phyloP scores from a whole-genome alignment of 1,139 yeast species.

The Blastobotrys malaysiensis region DNA sequence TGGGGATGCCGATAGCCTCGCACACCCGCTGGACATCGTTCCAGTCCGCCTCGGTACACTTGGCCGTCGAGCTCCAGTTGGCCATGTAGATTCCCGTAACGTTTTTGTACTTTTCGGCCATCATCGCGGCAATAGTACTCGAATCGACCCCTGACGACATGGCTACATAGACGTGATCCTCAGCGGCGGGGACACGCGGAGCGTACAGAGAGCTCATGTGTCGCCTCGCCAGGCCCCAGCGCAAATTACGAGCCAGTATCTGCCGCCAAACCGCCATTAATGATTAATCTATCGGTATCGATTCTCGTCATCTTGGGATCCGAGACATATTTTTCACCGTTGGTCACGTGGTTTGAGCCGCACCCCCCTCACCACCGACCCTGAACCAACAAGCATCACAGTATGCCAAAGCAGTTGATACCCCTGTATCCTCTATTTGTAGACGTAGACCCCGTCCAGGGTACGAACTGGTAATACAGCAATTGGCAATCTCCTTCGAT shows the following conservation, averaged over 20 bases:
- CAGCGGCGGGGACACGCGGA: neutral
- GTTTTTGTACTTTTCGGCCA: slow-evolving; percentile 43
- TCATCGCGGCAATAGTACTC: slow-evolving; percentile 77
- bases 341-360: neutral
- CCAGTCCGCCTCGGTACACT: slow-evolving; percentile 87
- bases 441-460: too few relatives aligned
- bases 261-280: neutral
- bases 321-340: too few relatives aligned
- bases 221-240: neutral
- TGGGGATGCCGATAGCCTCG: slow-evolving; percentile 53
- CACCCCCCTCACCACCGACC: too few relatives aligned
- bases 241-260: neutral
- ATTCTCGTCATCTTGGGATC: neutral
- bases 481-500: too few relatives aligned
- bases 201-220: neutral
- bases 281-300: neutral
- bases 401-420: too few relatives aligned
- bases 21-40: slow-evolving; percentile 70
- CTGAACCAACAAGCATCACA: too few relatives aligned
- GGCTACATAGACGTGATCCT: slow-evolving; percentile 59
- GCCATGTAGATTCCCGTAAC: slow-evolving; percentile 87
- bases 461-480: too few relatives aligned
- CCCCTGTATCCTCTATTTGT: too few relatives aligned
- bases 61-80: slow-evolving; percentile 71
- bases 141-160: slow-evolving; percentile 99